Percentiles rank a stretch among this genome's conserved stretches.
phyloP scores from a whole-genome alignment of 2,329 filamentous ascomycete species.

The Tricladium varicosporioides region DNA sequence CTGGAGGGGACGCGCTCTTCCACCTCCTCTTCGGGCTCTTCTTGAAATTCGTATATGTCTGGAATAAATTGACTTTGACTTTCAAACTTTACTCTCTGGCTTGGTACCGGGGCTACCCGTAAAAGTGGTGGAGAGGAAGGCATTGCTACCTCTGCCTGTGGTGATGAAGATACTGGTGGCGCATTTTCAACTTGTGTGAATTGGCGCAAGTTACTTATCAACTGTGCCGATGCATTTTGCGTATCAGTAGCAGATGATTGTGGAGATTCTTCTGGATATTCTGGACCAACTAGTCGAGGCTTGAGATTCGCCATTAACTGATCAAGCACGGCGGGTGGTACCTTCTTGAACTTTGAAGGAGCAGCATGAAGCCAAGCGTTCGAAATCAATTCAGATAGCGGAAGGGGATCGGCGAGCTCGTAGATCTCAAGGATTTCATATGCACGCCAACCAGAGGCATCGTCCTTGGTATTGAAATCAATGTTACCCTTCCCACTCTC shows the following conservation, averaged over 20 bases:
- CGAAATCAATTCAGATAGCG: constrained; percentile 48
- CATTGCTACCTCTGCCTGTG: background rate
- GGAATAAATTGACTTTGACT: background rate
- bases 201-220: constrained; percentile 28
- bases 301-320: constrained; percentile 57
- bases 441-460: constrained; percentile 32
- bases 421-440: constrained; percentile 58
- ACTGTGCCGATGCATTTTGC: constrained; percentile 30
- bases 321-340: constrained; percentile 56
- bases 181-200: constrained; percentile 21
- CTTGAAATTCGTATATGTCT: background rate
- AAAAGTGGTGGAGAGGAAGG: background rate
- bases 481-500: constrained; percentile 48
- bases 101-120: background rate
- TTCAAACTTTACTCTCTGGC: background rate
- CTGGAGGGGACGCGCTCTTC: constrained; percentile 11
- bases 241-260: constrained; percentile 28
- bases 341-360: constrained; percentile 51
- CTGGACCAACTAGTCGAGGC: constrained; percentile 45
- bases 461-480: constrained; percentile 38
- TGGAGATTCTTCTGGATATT: constrained; percentile 5
- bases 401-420: constrained; percentile 58
- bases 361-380: constrained; percentile 53
- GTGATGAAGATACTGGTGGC: background rate
- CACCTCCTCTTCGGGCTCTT: background rate